These are phyloP conservation scores for Penstemon newberryi DNA, from an alignment of 257 asterid species.

Conservation along the genomic window DNA sequence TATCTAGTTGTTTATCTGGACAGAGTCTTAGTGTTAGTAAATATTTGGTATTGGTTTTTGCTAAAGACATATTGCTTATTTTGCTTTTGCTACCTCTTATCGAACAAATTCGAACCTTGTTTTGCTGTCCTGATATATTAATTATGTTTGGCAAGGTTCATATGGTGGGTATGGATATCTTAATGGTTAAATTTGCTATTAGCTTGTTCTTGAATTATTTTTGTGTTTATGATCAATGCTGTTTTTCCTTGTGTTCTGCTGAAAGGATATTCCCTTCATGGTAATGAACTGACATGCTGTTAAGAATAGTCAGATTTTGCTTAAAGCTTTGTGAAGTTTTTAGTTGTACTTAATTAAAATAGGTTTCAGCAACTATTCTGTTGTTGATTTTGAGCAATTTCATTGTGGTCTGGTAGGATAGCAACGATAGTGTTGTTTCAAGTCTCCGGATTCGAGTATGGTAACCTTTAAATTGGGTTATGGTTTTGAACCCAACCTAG, in stretches of 20 bases:
- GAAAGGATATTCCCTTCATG: not conserved
- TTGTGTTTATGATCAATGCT: not conserved
- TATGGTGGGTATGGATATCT: not conserved
- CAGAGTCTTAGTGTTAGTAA: conserved; percentile 12
- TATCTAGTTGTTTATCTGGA: not conserved
- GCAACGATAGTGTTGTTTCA: no score
- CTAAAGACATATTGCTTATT: conserved; percentile 4
- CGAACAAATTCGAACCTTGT: not conserved
- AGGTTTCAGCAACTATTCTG: no score
- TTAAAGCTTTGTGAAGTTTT: no score
- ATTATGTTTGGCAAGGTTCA: not conserved
- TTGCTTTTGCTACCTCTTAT: not conserved
- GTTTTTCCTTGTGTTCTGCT: not conserved
- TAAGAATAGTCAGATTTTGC: no score
- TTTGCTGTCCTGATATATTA: not conserved
- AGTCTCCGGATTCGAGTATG: no score
- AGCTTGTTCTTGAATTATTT: not conserved
- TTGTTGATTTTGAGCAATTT: no score
- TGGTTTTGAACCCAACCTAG: no score
- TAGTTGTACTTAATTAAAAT: no score
- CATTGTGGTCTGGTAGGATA: no score
- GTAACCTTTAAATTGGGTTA: no score
- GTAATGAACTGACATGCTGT: not conserved
- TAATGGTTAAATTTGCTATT: not conserved
- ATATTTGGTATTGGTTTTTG: not conserved